Conservation (phyloP, 2,329 filamentous ascomycete genomes). For the Microthyrium microscopicum region DNA sequence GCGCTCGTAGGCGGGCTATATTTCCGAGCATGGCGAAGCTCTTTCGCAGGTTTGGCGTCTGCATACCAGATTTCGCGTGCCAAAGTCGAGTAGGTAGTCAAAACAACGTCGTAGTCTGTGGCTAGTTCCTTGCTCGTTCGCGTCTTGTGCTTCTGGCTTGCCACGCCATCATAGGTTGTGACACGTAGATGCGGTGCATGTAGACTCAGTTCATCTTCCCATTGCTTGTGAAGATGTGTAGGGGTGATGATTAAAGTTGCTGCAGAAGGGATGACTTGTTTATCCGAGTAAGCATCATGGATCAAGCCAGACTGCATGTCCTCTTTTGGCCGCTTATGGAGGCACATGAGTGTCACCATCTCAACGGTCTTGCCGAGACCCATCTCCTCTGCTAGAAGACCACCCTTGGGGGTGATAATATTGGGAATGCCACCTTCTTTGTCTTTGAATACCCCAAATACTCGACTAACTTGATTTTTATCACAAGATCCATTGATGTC, state of each 20-base stretch:
- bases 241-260: constrained; percentile 49
- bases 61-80: constrained; percentile 67
- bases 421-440: constrained; percentile 43
- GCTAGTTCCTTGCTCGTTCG: constrained; percentile 29
- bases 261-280: constrained; percentile 31
- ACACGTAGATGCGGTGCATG: constrained; percentile 42
- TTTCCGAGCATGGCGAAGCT: constrained; percentile 45
- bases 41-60: constrained; percentile 50
- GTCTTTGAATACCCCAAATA: constrained; percentile 38
- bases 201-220: constrained; percentile 40
- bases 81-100: constrained; percentile 54
- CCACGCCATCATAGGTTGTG: constrained; percentile 38
- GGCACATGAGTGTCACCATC: constrained; percentile 50
- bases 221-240: constrained; percentile 43
- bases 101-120: constrained; percentile 36
- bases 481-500: constrained; percentile 29
- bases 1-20: constrained; percentile 56
- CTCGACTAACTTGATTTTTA: constrained; percentile 28
- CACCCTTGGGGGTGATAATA: constrained; percentile 31
- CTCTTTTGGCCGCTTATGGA: constrained; percentile 36
- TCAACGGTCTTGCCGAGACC: constrained; percentile 69
- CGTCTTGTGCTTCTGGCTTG: constrained; percentile 15
- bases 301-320: constrained; percentile 9
- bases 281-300: constrained; percentile 25
- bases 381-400: constrained; percentile 69